These are phyloP conservation scores for Diaporthe longicolla DNA, from an alignment of 2,329 filamentous ascomycete species.

Conservation along the genomic window DNA sequence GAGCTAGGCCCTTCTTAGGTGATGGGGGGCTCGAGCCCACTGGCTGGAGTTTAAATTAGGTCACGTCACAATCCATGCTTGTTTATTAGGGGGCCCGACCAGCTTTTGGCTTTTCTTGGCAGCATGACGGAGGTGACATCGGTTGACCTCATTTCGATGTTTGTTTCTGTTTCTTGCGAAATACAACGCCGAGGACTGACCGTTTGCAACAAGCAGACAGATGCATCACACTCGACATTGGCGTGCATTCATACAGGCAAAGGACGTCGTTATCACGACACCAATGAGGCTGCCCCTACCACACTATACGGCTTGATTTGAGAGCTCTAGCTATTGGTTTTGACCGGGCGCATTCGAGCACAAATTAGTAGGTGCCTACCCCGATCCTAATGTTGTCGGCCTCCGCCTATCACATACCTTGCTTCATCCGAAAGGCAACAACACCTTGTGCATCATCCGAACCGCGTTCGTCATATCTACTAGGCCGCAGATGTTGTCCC, in stretches of 20 bases:
- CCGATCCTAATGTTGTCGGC: neutral
- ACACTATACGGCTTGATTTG: neutral
- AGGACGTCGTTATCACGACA: neutral
- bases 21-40: neutral
- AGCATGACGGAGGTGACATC: slow-evolving; percentile 8
- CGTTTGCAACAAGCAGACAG: neutral
- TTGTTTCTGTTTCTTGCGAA: neutral
- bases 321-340: neutral
- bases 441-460: neutral
- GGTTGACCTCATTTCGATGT: neutral
- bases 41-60: slow-evolving; percentile 28
- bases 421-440: neutral
- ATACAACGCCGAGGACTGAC: neutral
- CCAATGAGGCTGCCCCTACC: neutral
- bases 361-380: too few species aligned
- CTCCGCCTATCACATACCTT: neutral
- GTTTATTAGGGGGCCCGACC: slow-evolving; percentile 10
- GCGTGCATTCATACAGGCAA: neutral
- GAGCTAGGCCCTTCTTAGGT: slow-evolving; percentile 17
- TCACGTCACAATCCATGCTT: slow-evolving; percentile 31
- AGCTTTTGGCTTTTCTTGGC: slow-evolving; percentile 23
- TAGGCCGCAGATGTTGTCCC: neutral
- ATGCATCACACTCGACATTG: neutral
- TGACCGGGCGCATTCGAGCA: neutral
- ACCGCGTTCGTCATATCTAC: neutral